These are phyloP conservation scores for Pelargonium citronellum DNA, from an alignment of 441 rosid genomes.

Conservation along the genomic window DNA sequence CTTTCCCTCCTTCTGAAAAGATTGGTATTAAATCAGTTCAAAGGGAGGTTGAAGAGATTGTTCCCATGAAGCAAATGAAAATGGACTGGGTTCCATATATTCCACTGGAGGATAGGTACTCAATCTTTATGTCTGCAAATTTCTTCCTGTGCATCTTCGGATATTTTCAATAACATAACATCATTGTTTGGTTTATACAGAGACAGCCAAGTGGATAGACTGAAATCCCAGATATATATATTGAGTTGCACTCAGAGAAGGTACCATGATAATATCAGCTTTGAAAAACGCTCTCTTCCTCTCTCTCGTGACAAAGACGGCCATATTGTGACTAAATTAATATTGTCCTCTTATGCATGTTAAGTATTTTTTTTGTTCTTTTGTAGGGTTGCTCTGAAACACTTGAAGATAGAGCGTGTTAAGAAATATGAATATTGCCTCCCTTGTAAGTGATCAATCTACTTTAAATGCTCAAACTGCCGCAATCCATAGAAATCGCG, in stretches of 20 bases:
- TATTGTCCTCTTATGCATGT: conserved; percentile 5
- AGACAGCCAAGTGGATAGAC: conserved; percentile 65
- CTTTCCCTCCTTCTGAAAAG: conserved; percentile 94
- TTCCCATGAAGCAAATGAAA: conserved; percentile 96
- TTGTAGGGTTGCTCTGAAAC: conserved; percentile 83
- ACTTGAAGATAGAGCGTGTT: conserved; percentile 73
- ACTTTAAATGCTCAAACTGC: conserved; percentile 14
- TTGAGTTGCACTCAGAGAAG: conserved; percentile 81
- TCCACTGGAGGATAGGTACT: conserved; percentile 77
- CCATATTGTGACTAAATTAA: no score
- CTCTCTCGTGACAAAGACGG: no score
- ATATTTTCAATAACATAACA: conserved; percentile 9
- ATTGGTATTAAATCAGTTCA: conserved; percentile 91
- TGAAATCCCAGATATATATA: conserved; percentile 64
- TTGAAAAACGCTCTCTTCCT: no score
- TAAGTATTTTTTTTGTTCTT: conserved; percentile 19
- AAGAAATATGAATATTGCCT: conserved; percentile 88
- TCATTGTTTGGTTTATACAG: conserved; percentile 36
- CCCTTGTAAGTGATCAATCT: conserved; percentile 70
- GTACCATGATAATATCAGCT: conserved; percentile 26
- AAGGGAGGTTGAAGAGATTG: conserved; percentile 81
- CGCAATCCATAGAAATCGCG: conserved; percentile 8
- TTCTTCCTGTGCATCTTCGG: neutral
- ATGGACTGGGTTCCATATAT: conserved; percentile 98
- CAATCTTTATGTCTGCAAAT: conserved; percentile 18